phyloP scores from a whole-genome alignment of 768 basidiomycete genomes.

The Paxillus involutus region DNA sequence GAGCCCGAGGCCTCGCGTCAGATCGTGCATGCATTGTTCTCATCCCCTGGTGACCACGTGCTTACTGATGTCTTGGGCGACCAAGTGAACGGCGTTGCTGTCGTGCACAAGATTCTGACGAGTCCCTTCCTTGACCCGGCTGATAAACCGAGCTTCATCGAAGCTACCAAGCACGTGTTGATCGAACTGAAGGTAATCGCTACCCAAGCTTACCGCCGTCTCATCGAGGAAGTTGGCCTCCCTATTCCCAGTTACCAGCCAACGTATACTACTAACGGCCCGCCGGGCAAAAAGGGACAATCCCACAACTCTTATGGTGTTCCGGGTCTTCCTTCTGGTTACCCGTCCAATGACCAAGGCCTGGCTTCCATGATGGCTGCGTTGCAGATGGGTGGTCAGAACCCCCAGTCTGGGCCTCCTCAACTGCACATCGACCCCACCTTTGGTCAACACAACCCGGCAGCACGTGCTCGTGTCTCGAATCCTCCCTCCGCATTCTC shows the following conservation, averaged over 20 bases:
- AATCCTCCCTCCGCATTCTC: slow-evolving; percentile 49
- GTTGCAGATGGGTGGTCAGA: slow-evolving; percentile 87
- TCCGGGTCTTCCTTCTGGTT: slow-evolving; percentile 76
- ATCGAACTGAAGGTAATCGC: slow-evolving; percentile 90
- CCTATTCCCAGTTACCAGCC: slow-evolving; percentile 88
- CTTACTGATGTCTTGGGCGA: slow-evolving; percentile 93
- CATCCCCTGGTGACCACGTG: slow-evolving; percentile 86
- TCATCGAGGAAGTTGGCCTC: slow-evolving; percentile 93
- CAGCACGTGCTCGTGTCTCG: slow-evolving; percentile 46
- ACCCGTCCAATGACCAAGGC: slow-evolving; percentile 81
- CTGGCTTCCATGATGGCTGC: slow-evolving; percentile 93
- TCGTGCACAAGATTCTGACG: slow-evolving; percentile 89
- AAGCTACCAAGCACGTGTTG: slow-evolving; percentile 87
- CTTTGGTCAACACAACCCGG: slow-evolving; percentile 45
- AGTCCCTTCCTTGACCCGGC: slow-evolving; percentile 78
- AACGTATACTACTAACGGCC: slow-evolving; percentile 62
- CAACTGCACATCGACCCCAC: slow-evolving; percentile 70
- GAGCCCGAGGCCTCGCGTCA: slow-evolving; percentile 86
- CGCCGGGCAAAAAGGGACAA: slow-evolving; percentile 58
- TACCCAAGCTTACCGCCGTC: slow-evolving; percentile 90
- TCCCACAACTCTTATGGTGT: slow-evolving; percentile 60
- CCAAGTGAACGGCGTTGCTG: slow-evolving; percentile 93
- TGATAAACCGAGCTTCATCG: slow-evolving; percentile 70
- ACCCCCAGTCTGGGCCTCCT: slow-evolving; percentile 75
- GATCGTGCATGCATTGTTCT: slow-evolving; percentile 88